phyloP scores from a whole-genome alignment of 306 rosid species.

The Pyrus pyrifolia region DNA sequence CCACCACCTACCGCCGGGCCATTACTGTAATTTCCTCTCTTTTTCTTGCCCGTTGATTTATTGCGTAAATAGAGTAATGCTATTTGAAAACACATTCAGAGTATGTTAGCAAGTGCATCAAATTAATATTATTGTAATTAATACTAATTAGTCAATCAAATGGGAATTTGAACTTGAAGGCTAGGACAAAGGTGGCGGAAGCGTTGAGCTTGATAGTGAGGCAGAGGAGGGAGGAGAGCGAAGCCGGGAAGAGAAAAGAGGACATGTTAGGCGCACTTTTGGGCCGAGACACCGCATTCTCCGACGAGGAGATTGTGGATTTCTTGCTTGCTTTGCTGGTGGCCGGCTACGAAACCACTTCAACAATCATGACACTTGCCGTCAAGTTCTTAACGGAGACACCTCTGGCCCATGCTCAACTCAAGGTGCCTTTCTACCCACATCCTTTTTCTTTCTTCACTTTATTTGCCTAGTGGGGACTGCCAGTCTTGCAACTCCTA shows the following conservation, averaged over 20 bases:
- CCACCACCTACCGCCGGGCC: slow-evolving; percentile 81
- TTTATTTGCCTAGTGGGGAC: not conserved
- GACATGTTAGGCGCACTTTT: slow-evolving; percentile 80
- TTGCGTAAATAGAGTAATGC: not conserved
- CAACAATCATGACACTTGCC: slow-evolving; percentile 94
- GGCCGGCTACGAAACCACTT: slow-evolving; percentile 93
- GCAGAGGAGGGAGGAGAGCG: slow-evolving; percentile 51
- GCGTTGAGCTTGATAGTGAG: slow-evolving; percentile 65
- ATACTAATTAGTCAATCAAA: not conserved
- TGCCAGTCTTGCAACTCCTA: not conserved
- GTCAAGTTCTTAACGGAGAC: slow-evolving; percentile 88
- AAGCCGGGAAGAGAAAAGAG: slow-evolving; percentile 33
- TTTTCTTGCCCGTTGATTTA: not conserved
- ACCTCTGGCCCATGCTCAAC: slow-evolving; percentile 82
- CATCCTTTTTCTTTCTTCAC: not conserved
- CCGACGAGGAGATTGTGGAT: slow-evolving; percentile 82
- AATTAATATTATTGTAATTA: too few relatives aligned
- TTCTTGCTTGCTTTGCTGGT: slow-evolving; percentile 82
- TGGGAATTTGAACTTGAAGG: slow-evolving; percentile 25
- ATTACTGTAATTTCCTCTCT: slow-evolving; percentile 37
- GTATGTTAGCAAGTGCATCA: not conserved
- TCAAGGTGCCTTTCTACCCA: slow-evolving; percentile 48
- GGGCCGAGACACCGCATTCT: slow-evolving; percentile 66
- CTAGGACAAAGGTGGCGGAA: slow-evolving; percentile 87
- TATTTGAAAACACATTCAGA: not conserved